phyloP scores from a whole-genome alignment of 441 rosid genomes.

The Sinapis alba region DNA sequence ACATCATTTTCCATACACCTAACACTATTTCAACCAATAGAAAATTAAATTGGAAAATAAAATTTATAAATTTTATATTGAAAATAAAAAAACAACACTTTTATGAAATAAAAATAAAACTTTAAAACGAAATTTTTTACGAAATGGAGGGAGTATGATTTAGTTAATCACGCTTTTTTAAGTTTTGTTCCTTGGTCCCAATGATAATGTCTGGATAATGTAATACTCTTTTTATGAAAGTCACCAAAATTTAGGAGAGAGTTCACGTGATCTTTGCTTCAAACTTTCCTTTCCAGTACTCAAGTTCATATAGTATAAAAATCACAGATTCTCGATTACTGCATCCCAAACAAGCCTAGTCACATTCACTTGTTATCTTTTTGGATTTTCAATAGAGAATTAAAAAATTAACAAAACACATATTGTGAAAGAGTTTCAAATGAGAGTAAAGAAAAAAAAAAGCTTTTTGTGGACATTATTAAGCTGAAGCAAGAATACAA shows the following conservation, averaged over 20 bases:
- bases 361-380: background rate
- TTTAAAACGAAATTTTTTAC: too few species aligned
- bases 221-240: background rate
- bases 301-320: background rate
- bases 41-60: too few species aligned
- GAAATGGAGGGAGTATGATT: too few species aligned
- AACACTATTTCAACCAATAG: too few species aligned
- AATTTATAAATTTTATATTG: too few species aligned
- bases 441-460: too few species aligned
- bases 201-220: conserved; percentile 1
- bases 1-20: too few species aligned
- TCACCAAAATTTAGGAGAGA: background rate
- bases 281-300: background rate
- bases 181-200: background rate
- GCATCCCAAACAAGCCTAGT: background rate
- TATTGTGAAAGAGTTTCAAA: background rate
- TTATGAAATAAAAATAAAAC: too few species aligned
- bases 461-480: too few species aligned
- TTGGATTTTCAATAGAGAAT: background rate
- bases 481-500: too few species aligned
- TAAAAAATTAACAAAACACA: background rate
- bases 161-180: conserved; percentile 8
- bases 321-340: background rate
- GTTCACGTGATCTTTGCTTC: conserved; percentile 27
- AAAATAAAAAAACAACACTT: too few species aligned